Conservation (phyloP, 495 filamentous ascomycete genomes). For the Schizothecium vesticola region DNA sequence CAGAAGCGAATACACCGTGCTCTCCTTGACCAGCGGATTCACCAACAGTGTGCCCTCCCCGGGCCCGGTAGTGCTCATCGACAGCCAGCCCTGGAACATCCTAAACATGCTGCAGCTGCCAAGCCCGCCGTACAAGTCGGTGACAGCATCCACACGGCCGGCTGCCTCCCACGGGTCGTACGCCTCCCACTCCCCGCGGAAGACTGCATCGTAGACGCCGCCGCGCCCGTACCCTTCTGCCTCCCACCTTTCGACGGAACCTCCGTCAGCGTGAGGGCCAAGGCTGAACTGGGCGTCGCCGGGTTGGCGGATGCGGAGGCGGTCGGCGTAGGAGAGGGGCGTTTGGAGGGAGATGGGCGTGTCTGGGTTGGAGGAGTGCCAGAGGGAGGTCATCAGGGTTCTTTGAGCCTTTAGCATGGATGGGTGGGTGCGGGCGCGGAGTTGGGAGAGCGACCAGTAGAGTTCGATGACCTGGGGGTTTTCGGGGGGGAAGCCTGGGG, state of each 20-base stretch:
- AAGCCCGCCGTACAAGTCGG: conserved; percentile 75
- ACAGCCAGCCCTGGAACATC: conserved; percentile 85
- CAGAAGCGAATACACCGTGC: conserved; percentile 76
- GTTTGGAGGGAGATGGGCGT: conserved; percentile 54
- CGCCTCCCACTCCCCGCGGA: conserved; percentile 70
- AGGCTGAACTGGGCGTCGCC: conserved; percentile 78
- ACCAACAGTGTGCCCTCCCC: conserved; percentile 76
- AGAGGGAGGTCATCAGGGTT: conserved; percentile 71
- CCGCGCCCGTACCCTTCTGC: conserved; percentile 64
- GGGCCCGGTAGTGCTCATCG: conserved; percentile 65
- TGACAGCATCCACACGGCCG: conserved; percentile 59
- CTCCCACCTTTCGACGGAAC: conserved; percentile 85
- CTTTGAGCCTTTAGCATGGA: conserved; percentile 63
- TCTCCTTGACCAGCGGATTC: conserved; percentile 69
- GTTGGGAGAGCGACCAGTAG: conserved; percentile 79
- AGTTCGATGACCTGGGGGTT: conserved; percentile 78
- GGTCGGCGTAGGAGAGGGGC: conserved; percentile 73
- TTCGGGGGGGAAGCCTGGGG: conserved; percentile 43
- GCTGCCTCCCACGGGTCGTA: conserved; percentile 78
- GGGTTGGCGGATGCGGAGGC: conserved; percentile 70
- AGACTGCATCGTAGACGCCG: conserved; percentile 65
- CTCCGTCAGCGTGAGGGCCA: conserved; percentile 81
- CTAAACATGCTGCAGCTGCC: conserved; percentile 81
- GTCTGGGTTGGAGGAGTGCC: conserved; percentile 54
- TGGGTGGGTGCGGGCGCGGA: conserved; percentile 66